Conservation (phyloP, 768 basidiomycete genomes). For the Pseudohyphozyma bogoriensis region DNA sequence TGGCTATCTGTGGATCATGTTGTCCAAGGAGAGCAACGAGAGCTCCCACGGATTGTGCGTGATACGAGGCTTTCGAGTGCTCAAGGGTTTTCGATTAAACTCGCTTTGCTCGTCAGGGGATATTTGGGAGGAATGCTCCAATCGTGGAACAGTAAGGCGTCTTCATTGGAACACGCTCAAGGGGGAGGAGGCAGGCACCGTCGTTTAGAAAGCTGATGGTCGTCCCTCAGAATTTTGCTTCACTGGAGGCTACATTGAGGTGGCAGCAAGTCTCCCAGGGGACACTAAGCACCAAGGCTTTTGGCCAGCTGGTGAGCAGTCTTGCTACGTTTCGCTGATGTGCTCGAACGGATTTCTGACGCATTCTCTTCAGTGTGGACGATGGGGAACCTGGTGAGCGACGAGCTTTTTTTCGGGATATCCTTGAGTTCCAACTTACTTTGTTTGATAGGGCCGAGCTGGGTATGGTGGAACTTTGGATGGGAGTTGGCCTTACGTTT, state of each 20-base stretch:
- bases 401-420: no score
- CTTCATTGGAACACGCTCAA: no score
- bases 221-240: slow-evolving; percentile 30
- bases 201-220: no score
- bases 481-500: slow-evolving; percentile 13
- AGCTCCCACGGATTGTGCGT: slow-evolving; percentile 53
- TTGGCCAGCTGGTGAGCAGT: no score
- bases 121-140: slow-evolving; percentile 29
- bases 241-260: slow-evolving; percentile 27
- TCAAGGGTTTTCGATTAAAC: background rate
- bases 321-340: no score
- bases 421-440: no score
- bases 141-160: no score
- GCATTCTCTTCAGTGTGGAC: no score
- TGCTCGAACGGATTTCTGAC: no score
- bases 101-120: background rate
- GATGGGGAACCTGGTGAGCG: slow-evolving; percentile 33
- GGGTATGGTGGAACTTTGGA: slow-evolving; percentile 30
- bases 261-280: slow-evolving; percentile 5
- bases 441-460: no score
- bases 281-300: slow-evolving; percentile 1
- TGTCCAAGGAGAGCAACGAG: slow-evolving; percentile 11
- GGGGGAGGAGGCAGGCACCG: no score
- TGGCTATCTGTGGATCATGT: slow-evolving; percentile 31
- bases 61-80: no score